Conservation (phyloP, 2,329 filamentous ascomycete species). For the Celoporthe dispersa region DNA sequence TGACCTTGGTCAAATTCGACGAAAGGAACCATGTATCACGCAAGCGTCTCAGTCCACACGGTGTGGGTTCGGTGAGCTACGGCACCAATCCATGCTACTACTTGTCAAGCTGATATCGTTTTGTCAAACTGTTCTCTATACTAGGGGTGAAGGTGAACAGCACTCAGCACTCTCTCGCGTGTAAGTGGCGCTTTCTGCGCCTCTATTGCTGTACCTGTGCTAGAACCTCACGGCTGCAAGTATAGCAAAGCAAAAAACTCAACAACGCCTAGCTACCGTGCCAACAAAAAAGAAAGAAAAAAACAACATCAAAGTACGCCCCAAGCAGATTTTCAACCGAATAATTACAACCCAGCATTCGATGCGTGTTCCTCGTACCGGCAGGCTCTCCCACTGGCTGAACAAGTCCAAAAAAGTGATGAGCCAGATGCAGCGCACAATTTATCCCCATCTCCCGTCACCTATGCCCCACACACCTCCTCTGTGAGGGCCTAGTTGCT, state of each 20-base stretch:
- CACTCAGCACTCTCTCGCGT: background rate
- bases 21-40: background rate
- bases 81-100: background rate
- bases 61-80: background rate
- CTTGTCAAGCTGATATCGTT: background rate
- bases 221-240: constrained; percentile 8
- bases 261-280: constrained; percentile 29
- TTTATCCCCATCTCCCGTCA: background rate
- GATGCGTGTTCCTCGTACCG: background rate
- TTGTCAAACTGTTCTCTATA: background rate
- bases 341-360: background rate
- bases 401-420: background rate
- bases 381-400: background rate
- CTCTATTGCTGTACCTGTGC: constrained; percentile 10
- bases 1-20: background rate
- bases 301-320: background rate
- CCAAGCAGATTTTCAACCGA: constrained; percentile 6
- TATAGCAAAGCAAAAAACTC: constrained; percentile 17
- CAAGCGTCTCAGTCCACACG: background rate
- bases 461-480: constrained; percentile 22
- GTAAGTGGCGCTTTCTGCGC: background rate
- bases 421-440: background rate
- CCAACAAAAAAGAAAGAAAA: background rate
- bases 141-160: background rate
- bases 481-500: constrained; percentile 39